A percentile compares a stretch with the other conserved stretches of the same genome.
These are phyloP conservation scores for Colletotrichum sp. DNA, from an alignment of 2,329 filamentous ascomycete genomes.

Conservation along the genomic window DNA sequence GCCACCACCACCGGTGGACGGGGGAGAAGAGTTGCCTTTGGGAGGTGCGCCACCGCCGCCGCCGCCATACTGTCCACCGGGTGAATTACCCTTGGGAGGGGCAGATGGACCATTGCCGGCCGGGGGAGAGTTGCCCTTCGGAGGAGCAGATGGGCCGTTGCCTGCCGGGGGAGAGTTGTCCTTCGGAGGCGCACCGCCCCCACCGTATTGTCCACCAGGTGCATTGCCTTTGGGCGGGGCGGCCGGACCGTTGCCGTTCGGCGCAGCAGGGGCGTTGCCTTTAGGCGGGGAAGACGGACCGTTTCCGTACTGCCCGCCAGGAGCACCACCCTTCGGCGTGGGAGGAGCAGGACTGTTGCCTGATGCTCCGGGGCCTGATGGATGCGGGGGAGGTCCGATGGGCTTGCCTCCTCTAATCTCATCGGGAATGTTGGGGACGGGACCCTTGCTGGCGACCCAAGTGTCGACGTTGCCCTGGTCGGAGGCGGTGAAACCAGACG, in stretches of 20 bases:
- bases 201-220: neutral
- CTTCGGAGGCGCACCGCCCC: neutral
- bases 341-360: neutral
- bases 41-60: neutral
- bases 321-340: neutral
- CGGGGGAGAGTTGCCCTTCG: neutral
- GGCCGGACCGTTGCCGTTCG: neutral
- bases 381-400: neutral
- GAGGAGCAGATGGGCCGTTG: neutral
- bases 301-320: neutral
- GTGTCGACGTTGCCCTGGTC: constrained; percentile 14
- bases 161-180: neutral
- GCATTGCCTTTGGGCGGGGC: neutral
- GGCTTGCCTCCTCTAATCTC: neutral
- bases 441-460: constrained; percentile 1
- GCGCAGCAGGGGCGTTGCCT: neutral
- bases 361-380: neutral
- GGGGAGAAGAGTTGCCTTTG: neutral
- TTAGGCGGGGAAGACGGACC: neutral
- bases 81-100: neutral
- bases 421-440: neutral
- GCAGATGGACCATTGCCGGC: neutral
- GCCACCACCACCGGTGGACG: neutral
- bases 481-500: neutral
- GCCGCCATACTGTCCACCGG: neutral